These are phyloP conservation scores for Ustilago tritici DNA, from an alignment of 1,284 basidiomycete species.

Conservation along the genomic window DNA sequence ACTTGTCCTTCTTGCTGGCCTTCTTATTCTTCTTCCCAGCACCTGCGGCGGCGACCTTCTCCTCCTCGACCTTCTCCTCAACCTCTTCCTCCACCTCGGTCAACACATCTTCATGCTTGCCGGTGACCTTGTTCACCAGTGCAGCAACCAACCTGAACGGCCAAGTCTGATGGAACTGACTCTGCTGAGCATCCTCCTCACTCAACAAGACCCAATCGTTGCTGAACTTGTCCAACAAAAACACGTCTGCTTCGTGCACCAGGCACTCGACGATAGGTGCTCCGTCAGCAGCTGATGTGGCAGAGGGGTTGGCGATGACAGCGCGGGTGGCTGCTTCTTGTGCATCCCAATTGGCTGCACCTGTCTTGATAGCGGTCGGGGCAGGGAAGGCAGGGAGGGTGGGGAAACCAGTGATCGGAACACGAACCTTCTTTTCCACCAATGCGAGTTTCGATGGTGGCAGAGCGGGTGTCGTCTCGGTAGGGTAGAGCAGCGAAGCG, in stretches of 20 bases:
- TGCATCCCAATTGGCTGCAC: conserved; percentile 60
- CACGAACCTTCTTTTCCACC: conserved; percentile 62
- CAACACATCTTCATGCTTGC: conserved; percentile 29
- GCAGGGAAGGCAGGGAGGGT: conserved; percentile 51
- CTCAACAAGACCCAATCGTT: conserved; percentile 56
- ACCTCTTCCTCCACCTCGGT: conserved; percentile 21
- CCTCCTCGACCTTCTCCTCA: conserved; percentile 7
- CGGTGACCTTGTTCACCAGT: conserved; percentile 29
- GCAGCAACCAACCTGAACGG: conserved; percentile 37
- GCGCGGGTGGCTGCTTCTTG: conserved; percentile 55
- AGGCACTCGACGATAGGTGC: conserved; percentile 54
- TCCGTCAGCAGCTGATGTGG: conserved; percentile 10
- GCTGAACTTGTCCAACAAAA: conserved; percentile 48
- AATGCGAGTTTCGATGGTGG: conserved; percentile 12
- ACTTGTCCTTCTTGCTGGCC: conserved; percentile 33
- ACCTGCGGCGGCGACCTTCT: not conserved
- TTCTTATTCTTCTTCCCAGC: conserved; percentile 14
- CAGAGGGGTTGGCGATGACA: conserved; percentile 22
- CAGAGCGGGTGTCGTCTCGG: not conserved
- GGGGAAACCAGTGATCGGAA: conserved; percentile 58
- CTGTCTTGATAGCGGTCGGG: conserved; percentile 19
- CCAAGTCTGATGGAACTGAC: conserved; percentile 47
- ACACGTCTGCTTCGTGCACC: conserved; percentile 47
- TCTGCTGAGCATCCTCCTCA: conserved; percentile 35
- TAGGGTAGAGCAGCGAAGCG: conserved; percentile 7